Base-by-base conservation (phyloP, 371 early-diverging fungal species). In the Cokeromyces recurvatus region DNA sequence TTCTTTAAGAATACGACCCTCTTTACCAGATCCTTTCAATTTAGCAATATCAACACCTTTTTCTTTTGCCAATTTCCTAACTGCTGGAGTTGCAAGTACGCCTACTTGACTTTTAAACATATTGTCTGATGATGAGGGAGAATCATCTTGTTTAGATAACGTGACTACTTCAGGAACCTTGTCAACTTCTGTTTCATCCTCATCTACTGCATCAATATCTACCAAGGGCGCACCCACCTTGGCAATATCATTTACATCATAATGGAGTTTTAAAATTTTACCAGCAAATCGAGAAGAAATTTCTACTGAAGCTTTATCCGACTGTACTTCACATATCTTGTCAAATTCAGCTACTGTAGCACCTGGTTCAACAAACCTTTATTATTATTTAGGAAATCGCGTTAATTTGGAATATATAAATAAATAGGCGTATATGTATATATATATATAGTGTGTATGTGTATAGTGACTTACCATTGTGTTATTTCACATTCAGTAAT, bases 291-390 rank as follows among this genome's bases (percentile, higher is more conserved):
- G 84, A 10, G 94, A 93, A 9, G 98, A 90, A 66, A 98, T 97
- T 64, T 98, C 97, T 14, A 95, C 97, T 1, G 98, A 90, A 6
- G 98, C 98, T 78, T 98, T 98, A 70, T 98, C 98, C 6, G 91
- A 90, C 57, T 97, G 97, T 12, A 98, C 97, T 62, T 98, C 97
- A 59, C 94, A 93, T 34, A 98, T 88, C 63, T 86, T 89, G 59
- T 92, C 87, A 64, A 98, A 98, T 77, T 97, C 91, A 24, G 82
- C 75, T n/a, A 98, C 85, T 27, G 66, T 69, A 55, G 87, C 84
- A 38, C 98, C 98, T 3, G 81, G 81, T 74, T 98, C 88, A 32
- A 97, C 90, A 53, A 90, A 90, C 92, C 91, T 92, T n/a, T n/a
- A n/a, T n/a, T n/a, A n/a, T n/a, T n/a, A n/a, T 43, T n/a, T 39